Percentiles rank a stretch among this genome's conserved stretches.
Conservation (phyloP, 1,284 basidiomycete genomes). For the Pseudozyma tsukubaensis region DNA sequence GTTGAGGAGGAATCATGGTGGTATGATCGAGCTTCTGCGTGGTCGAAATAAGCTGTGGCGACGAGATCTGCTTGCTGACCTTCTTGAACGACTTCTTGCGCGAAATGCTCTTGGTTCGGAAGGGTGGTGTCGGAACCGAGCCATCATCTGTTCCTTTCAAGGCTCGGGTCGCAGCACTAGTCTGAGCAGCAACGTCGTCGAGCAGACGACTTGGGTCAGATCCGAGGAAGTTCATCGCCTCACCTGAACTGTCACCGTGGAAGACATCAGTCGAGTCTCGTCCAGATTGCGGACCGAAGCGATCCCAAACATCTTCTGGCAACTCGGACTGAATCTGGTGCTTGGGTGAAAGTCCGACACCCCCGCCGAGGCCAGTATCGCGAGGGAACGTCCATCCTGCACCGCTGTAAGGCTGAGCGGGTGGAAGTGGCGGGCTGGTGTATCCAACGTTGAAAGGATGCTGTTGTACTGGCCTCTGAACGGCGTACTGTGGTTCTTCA, state of each 20-base stretch:
- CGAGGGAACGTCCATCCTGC: conserved; percentile 22
- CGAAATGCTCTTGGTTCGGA: conserved; percentile 52
- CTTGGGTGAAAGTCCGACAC: conserved; percentile 21
- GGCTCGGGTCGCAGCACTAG: conserved; percentile 56
- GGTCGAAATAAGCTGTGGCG: conserved; percentile 60
- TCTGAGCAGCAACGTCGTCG: conserved; percentile 61
- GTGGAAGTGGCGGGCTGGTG: conserved; percentile 13
- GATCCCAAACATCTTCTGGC: conserved; percentile 36
- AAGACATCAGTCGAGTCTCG: conserved; percentile 10
- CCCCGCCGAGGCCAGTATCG: neutral
- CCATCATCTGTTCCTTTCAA: conserved; percentile 55
- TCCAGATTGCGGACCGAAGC: conserved; percentile 30
- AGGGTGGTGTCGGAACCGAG: conserved; percentile 27
- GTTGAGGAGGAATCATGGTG: conserved; percentile 16
- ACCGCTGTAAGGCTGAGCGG: neutral
- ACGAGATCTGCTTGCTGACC: conserved; percentile 56
- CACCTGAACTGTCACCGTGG: conserved; percentile 6
- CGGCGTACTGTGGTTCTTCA: conserved; percentile 13
- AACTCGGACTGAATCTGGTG: conserved; percentile 16
- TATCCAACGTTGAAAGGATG: conserved; percentile 39
- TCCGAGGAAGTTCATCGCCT: conserved; percentile 5
- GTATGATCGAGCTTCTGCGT: conserved; percentile 57
- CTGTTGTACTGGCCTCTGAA: conserved; percentile 14
- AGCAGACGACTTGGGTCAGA: conserved; percentile 30
- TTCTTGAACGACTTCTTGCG: conserved; percentile 53